phyloP scores from a whole-genome alignment of 2,329 filamentous ascomycete genomes.

The Arachnopeziza araneosa region DNA sequence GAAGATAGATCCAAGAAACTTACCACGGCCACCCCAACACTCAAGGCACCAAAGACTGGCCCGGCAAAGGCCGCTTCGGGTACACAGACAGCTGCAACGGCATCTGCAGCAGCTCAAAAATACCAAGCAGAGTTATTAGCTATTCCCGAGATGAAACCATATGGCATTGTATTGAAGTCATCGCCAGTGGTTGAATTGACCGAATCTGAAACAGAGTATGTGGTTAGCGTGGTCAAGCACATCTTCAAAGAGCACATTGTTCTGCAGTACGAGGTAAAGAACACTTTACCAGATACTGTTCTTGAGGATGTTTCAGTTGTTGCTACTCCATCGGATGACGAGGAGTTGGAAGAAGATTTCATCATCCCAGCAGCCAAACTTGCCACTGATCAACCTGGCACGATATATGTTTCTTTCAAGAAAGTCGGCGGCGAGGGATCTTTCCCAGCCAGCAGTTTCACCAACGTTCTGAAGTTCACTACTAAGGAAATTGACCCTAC shows the following conservation, averaged over 20 bases:
- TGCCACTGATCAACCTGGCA: constrained; percentile 78
- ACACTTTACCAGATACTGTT: constrained; percentile 86
- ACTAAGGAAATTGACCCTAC: constrained; percentile 97
- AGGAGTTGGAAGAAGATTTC: constrained; percentile 84
- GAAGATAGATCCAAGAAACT: constrained; percentile 98
- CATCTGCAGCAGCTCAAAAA: constrained; percentile 76
- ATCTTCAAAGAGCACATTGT: constrained; percentile 97
- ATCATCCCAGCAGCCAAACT: constrained; percentile 85
- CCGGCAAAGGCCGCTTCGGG: constrained; percentile 67
- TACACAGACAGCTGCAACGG: constrained; percentile 69
- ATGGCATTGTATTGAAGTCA: constrained; percentile 88
- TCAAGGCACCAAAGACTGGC: constrained; percentile 84
- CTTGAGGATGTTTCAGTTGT: constrained; percentile 84
- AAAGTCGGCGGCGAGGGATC: constrained; percentile 69
- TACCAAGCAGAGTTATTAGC: constrained; percentile 82
- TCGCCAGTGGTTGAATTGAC: constrained; percentile 82
- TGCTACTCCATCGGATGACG: constrained; percentile 73
- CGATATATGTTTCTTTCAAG: constrained; percentile 92
- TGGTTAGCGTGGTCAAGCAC: constrained; percentile 90
- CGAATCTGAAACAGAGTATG: constrained; percentile 95
- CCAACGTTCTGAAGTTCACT: constrained; percentile 92
- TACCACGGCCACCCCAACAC: constrained; percentile 81
- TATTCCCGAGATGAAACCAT: constrained; percentile 86
- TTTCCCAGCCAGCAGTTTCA: constrained; percentile 78
- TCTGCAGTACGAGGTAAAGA: constrained; percentile 95